phyloP scores from a whole-genome alignment of 345 rosid species.

The Nasturtium officinale region DNA sequence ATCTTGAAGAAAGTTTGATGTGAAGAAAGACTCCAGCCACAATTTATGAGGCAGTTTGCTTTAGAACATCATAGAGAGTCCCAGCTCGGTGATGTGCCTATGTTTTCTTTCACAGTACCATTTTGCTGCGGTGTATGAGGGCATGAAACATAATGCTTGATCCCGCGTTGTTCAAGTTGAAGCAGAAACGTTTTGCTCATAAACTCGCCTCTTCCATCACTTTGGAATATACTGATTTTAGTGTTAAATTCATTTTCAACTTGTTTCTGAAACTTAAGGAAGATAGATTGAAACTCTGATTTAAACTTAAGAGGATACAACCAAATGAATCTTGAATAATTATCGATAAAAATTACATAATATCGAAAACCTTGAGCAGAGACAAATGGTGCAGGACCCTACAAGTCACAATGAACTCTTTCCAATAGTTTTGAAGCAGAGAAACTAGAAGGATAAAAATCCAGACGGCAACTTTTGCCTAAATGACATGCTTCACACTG shows the following conservation, averaged over 20 bases:
- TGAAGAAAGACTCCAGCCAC: too few species aligned
- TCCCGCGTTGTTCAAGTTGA: too few species aligned
- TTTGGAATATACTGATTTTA: too few species aligned
- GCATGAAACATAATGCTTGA: too few species aligned
- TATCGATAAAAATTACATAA: background rate
- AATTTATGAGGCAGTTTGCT: too few species aligned
- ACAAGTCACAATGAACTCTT: background rate
- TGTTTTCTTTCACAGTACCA: too few species aligned
- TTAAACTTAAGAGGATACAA: background rate
- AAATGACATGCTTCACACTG: background rate
- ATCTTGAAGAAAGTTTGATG: too few species aligned
- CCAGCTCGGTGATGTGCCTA: too few species aligned
- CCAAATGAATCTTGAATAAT: background rate
- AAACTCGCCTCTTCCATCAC: too few species aligned
- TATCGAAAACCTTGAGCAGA: background rate
- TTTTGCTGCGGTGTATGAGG: too few species aligned
- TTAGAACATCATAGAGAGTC: too few species aligned
- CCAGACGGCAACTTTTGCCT: fast-evolving
- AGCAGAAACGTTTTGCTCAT: too few species aligned
- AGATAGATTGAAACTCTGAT: background rate
- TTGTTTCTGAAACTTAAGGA: fast-evolving
- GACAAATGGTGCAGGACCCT: fast-evolving
- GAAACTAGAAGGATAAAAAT: background rate
- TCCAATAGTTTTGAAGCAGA: background rate
- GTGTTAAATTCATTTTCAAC: fast-evolving